Conservation (phyloP, 73 alveolate species). For the Paramecium pentaurelia region DNA sequence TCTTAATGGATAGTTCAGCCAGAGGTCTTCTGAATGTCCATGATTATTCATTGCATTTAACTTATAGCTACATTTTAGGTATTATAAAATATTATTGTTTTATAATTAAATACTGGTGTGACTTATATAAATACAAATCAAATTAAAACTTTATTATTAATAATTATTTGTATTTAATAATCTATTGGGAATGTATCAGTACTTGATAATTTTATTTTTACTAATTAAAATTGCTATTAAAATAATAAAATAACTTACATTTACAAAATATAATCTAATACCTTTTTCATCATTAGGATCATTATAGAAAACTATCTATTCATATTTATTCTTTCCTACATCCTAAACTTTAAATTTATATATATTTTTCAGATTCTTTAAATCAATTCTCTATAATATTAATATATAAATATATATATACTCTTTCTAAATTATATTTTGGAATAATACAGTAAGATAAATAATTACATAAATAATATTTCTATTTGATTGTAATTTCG, state of each 20-base stretch:
- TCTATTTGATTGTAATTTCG: too few relatives aligned
- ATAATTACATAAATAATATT: too few relatives aligned
- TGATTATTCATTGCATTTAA: background rate
- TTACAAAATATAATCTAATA: background rate
- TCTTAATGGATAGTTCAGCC: background rate
- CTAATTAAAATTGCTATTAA: background rate
- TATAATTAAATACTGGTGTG: background rate
- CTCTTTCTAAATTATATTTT: slow-evolving; percentile 24
- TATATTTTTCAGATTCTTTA: background rate
- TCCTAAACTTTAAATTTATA: background rate
- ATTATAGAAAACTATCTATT: background rate
- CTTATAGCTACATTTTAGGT: background rate
- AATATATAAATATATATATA: background rate
- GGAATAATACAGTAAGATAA: too few relatives aligned
- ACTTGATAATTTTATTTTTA: background rate
- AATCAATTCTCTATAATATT: background rate
- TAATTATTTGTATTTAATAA: background rate
- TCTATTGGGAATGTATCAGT: slow-evolving; percentile 39
- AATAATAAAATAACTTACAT: background rate
- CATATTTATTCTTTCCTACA: background rate
- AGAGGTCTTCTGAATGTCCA: slow-evolving; percentile 38
- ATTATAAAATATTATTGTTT: background rate
- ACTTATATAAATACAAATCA: background rate
- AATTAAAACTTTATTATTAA: background rate
- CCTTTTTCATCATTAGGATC: background rate